Conservation (phyloP, 768 basidiomycete genomes). For the Mycena kentingensis region DNA sequence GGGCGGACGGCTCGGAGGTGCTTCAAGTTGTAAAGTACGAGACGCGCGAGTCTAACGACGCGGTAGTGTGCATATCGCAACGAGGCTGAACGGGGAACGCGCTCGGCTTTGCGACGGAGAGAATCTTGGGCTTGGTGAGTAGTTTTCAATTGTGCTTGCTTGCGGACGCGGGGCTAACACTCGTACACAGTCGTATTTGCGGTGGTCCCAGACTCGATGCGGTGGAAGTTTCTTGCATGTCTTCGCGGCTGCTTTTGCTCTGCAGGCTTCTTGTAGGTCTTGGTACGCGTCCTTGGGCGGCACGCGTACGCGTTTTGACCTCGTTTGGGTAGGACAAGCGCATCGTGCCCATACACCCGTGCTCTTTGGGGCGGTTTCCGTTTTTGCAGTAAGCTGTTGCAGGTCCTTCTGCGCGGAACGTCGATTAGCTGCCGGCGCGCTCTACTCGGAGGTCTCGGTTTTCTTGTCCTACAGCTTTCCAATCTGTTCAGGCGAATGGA, state of each 20-base stretch:
- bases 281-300: too few relatives aligned
- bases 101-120: slow-evolving; percentile 60
- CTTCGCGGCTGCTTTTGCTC: too few relatives aligned
- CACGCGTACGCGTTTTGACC: too few relatives aligned
- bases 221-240: too few relatives aligned
- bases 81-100: slow-evolving; percentile 51
- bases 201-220: too few relatives aligned
- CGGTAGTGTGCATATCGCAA: slow-evolving; percentile 52
- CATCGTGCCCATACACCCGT: slow-evolving; percentile 45
- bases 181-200: slow-evolving; percentile 49
- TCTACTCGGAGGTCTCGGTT: neutral
- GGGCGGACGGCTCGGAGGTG: slow-evolving; percentile 46
- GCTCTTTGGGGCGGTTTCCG: slow-evolving; percentile 27
- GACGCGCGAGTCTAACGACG: too few relatives aligned
- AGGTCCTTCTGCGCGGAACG: neutral
- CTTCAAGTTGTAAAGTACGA: too few relatives aligned
- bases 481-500: too few relatives aligned
- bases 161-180: slow-evolving; percentile 24
- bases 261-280: too few relatives aligned
- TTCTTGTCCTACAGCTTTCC: too few relatives aligned
- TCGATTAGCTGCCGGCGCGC: neutral
- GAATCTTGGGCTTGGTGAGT: slow-evolving; percentile 59
- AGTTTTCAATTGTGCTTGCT: neutral
- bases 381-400: slow-evolving; percentile 17
- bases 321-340: too few relatives aligned